These are phyloP conservation scores for Metschnikowia cubensis DNA, from an alignment of 805 yeast genomes.

Conservation along the genomic window DNA sequence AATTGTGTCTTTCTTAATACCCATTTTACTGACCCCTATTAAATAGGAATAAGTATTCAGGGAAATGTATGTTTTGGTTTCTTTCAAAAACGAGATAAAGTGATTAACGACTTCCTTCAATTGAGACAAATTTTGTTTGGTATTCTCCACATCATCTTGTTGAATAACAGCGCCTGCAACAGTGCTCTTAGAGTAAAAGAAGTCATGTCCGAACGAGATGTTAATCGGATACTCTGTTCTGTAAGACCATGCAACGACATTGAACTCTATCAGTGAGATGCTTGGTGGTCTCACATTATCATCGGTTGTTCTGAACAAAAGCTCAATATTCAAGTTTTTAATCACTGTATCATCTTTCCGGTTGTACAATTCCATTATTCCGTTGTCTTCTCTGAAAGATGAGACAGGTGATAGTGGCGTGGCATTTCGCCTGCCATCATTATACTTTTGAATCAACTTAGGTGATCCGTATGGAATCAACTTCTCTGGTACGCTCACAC, in stretches of 20 bases:
- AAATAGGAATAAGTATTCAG: constrained; percentile 33
- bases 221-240: constrained; percentile 41
- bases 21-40: constrained; percentile 35
- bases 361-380: constrained; percentile 32
- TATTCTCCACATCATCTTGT: constrained; percentile 27
- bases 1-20: constrained; percentile 38
- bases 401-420: constrained; percentile 5
- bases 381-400: constrained; percentile 8
- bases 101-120: constrained; percentile 34
- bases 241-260: constrained; percentile 40
- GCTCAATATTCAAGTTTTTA: constrained; percentile 22
- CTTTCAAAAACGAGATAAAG: constrained; percentile 34
- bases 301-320: constrained; percentile 27
- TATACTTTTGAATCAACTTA: constrained; percentile 33
- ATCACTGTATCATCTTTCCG: constrained; percentile 22
- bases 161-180: constrained; percentile 15
- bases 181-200: constrained; percentile 33
- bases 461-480: constrained; percentile 37
- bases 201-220: constrained; percentile 36
- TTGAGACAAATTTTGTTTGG: constrained; percentile 32
- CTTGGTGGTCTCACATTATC: constrained; percentile 28
- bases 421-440: constrained; percentile 19
- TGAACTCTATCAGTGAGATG: constrained; percentile 31
- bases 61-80: constrained; percentile 29
- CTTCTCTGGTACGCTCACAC: constrained; percentile 31